These are phyloP conservation scores for Kodamaea leandrae DNA, from an alignment of 805 yeast genomes.

Conservation along the genomic window DNA sequence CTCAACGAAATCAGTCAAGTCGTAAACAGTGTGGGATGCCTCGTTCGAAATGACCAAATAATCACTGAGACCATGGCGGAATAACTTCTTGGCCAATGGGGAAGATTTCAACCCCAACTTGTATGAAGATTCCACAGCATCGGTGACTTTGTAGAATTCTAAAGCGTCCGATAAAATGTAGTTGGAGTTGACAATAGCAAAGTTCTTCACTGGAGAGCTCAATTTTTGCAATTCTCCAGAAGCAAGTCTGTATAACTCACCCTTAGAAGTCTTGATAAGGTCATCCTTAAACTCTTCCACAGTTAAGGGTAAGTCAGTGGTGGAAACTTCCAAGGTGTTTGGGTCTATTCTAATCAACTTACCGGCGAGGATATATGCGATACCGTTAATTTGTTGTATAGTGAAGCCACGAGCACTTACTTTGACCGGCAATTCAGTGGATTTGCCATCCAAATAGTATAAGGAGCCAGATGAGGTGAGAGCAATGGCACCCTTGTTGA, in stretches of 20 bases:
- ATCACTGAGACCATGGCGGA: constrained; percentile 12
- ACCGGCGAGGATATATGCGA: constrained; percentile 13
- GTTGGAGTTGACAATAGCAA: constrained; percentile 11
- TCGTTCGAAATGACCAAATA: constrained; percentile 10
- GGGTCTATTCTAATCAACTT: constrained; percentile 11
- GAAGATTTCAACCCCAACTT: background rate
- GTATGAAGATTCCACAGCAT: background rate
- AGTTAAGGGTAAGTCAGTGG: constrained; percentile 5
- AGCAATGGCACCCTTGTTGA: constrained; percentile 15
- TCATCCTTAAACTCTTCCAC: constrained; percentile 12
- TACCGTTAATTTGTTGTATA: constrained; percentile 14
- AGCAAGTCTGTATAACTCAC: constrained; percentile 9
- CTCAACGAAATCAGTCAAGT: constrained; percentile 23
- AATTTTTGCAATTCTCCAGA: constrained; percentile 3
- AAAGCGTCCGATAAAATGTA: constrained; percentile 5
- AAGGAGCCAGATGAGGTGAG: constrained; percentile 15
- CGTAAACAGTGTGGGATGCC: constrained; percentile 12
- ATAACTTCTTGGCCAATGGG: no score
- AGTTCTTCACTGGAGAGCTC: background rate
- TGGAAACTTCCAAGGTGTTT: background rate
- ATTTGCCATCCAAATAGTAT: constrained; percentile 6
- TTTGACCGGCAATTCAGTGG: background rate
- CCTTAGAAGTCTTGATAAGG: constrained; percentile 9
- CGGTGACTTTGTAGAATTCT: constrained; percentile 9
- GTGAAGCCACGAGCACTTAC: constrained; percentile 1